Percentiles rank a stretch among this genome's conserved stretches.
phyloP scores from a whole-genome alignment of 2,329 filamentous ascomycete genomes.

The Cytospora chrysosperma region DNA sequence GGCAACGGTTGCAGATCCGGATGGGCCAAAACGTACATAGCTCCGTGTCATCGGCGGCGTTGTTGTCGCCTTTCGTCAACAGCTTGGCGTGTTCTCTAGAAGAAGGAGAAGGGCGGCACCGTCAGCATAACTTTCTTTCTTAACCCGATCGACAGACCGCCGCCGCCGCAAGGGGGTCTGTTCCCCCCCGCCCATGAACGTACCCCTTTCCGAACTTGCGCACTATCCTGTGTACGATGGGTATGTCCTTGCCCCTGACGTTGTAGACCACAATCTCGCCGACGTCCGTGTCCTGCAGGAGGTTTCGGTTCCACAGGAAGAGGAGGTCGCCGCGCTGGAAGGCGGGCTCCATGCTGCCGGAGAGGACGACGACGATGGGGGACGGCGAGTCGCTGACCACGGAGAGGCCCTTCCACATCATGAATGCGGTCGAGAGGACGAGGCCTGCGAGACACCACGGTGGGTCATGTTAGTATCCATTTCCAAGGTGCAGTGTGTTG shows the following conservation, averaged over 20 bases:
- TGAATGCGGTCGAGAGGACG: conserved; percentile 87
- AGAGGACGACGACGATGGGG: conserved; percentile 81
- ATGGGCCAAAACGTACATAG: conserved; percentile 32
- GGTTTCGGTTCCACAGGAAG: conserved; percentile 73
- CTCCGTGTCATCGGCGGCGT: conserved; percentile 88
- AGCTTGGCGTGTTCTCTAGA: conserved; percentile 62
- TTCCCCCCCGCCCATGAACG: no score
- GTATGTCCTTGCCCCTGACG: conserved; percentile 90
- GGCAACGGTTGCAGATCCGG: not conserved
- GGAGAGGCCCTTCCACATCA: conserved; percentile 67
- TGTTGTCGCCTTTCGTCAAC: conserved; percentile 97
- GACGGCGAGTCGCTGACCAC: conserved; percentile 73
- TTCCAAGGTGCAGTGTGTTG: no score
- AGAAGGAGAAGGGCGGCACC: not conserved
- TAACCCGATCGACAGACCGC: no score
- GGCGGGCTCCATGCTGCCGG: conserved; percentile 80
- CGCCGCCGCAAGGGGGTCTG: no score
- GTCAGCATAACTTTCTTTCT: conserved; percentile 13
- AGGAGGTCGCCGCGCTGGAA: conserved; percentile 77
- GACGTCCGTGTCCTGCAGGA: conserved; percentile 54
- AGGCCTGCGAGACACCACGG: conserved; percentile 45
- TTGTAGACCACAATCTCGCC: conserved; percentile 68
- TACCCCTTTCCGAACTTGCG: conserved; percentile 65
- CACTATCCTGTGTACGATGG: conserved; percentile 92
- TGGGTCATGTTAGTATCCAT: not conserved